A percentile compares a stretch with the other conserved stretches of the same genome.
Evolutionary conservation across 371 early-diverging fungal species (phyloP).

Genomic region (Rhizopus arrhizus): DNA sequence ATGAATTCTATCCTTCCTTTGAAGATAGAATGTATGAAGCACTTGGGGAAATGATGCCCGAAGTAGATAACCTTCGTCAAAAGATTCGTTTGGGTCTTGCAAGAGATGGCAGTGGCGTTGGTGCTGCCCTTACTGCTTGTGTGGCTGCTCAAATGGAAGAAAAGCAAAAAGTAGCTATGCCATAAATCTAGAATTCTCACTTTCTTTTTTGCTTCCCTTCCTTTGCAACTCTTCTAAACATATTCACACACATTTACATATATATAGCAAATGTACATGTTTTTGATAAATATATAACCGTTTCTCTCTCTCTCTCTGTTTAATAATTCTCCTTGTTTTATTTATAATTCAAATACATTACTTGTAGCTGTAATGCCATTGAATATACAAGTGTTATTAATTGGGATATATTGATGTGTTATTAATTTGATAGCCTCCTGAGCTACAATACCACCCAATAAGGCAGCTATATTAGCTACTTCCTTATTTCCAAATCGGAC

Average conservation of each 20-base stretch:
- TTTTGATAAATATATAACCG: constrained; percentile 1
- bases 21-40: constrained; percentile 78
- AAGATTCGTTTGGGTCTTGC: constrained; percentile 65
- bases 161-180: not conserved
- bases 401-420: constrained; percentile 89
- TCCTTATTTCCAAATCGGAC: constrained; percentile 78
- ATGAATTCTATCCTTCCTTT: constrained; percentile 91
- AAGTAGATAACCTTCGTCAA: constrained; percentile 42
- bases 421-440: constrained; percentile 94
- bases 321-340: not conserved
- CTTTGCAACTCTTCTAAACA: not conserved
- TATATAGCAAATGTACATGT: not conserved
- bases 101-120: constrained; percentile 56
- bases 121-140: constrained; percentile 55
- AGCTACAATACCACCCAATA: constrained; percentile 92
- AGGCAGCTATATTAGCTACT: constrained; percentile 81
- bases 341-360: constrained; percentile 41
- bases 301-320: constrained; percentile 2
- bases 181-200: constrained; percentile 1
- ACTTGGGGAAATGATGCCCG: constrained; percentile 57
- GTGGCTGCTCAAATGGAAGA: constrained; percentile 46
- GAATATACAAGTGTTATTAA: constrained; percentile 82
- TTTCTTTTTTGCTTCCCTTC: too few relatives aligned
- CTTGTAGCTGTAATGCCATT: constrained; percentile 74
- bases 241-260: not conserved